Conservation (phyloP, 768 basidiomycete species). For the Tulasnella sp. region DNA sequence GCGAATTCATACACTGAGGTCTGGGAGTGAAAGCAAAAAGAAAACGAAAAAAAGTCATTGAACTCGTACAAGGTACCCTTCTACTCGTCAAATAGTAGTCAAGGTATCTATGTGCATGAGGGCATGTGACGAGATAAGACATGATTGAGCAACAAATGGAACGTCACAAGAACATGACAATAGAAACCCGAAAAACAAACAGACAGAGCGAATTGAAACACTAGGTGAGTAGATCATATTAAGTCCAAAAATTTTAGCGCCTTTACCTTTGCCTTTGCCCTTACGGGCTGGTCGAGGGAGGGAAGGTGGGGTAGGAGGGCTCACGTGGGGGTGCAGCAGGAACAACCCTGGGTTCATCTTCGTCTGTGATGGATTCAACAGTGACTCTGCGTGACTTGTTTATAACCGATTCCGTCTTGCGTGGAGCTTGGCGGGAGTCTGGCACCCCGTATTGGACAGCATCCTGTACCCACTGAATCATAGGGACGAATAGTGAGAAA, state of each 20-base stretch:
- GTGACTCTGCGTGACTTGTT: slow-evolving; percentile 3
- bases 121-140: not conserved
- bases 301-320: too few relatives aligned
- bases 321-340: too few relatives aligned
- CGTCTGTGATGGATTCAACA: slow-evolving; percentile 12
- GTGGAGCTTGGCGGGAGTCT: not conserved
- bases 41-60: too few relatives aligned
- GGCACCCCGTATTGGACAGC: too few relatives aligned
- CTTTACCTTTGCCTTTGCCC: slow-evolving; percentile 7
- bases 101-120: not conserved
- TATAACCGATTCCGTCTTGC: not conserved
- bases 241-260: not conserved
- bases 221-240: not conserved
- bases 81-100: not conserved
- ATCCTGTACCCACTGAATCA: too few relatives aligned
- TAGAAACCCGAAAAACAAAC: not conserved
- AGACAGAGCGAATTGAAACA: not conserved
- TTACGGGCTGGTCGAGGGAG: not conserved
- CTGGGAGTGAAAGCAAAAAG: too few relatives aligned
- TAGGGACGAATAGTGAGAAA: too few relatives aligned
- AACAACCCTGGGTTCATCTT: not conserved
- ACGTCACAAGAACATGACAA: not conserved
- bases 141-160: not conserved
- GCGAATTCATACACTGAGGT: too few relatives aligned
- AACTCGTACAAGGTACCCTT: not conserved